These are phyloP conservation scores for Trametes gibbosa DNA, from an alignment of 768 basidiomycete species.

Conservation along the genomic window DNA sequence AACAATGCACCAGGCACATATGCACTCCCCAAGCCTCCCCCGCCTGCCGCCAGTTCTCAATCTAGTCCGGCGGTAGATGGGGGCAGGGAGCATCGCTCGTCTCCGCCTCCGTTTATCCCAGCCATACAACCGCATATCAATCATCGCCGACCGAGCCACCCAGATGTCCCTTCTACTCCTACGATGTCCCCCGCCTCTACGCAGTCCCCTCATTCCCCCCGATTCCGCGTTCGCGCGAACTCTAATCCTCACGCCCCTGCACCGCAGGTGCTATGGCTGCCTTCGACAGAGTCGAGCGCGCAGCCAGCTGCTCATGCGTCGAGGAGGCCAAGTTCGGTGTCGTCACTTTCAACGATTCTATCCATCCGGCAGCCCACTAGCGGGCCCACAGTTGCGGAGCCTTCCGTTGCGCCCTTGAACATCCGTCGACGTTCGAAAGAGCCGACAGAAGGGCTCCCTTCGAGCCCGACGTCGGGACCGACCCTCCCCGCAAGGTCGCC, in stretches of 20 bases:
- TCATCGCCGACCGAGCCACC: neutral
- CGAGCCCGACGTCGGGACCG: neutral
- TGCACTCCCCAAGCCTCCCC: conserved; percentile 2
- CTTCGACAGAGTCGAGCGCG: neutral
- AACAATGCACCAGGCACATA: conserved; percentile 19
- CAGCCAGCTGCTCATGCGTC: neutral
- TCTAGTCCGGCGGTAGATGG: too few relatives aligned
- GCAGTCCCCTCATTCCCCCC: neutral
- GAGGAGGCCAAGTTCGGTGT: neutral
- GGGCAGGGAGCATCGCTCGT: neutral
- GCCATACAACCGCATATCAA: neutral
- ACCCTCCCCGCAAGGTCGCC: conserved; percentile 12
- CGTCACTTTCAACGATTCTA: conserved; percentile 3
- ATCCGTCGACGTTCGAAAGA: neutral
- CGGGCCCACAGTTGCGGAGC: neutral
- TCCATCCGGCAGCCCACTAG: conserved; percentile 1
- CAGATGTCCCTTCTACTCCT: conserved; percentile 2
- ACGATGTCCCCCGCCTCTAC: neutral
- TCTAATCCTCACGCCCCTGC: conserved; percentile 3
- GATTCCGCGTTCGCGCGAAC: neutral
- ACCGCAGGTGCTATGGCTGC: conserved; percentile 12
- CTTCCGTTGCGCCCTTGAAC: conserved; percentile 4
- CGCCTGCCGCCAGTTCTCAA: neutral
- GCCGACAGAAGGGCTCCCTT: neutral
- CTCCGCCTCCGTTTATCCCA: neutral